These are phyloP conservation scores for Sporothrix sp. DNA, from an alignment of 2,329 filamentous ascomycete species.

Conservation along the genomic window DNA sequence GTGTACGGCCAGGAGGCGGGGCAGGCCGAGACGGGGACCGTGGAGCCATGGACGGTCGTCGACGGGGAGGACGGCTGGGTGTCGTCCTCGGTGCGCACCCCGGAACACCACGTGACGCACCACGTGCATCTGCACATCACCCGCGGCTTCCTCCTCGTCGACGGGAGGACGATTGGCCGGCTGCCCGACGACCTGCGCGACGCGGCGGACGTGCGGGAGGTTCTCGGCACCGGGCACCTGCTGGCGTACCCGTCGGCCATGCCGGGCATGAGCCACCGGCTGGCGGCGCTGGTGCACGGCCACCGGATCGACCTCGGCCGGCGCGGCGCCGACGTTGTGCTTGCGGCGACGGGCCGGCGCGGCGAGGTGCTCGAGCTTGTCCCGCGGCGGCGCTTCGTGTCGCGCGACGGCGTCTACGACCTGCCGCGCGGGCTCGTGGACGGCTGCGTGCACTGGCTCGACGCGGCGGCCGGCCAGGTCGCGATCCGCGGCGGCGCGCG, in stretches of 20 bases:
- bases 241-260: slow-evolving; percentile 42
- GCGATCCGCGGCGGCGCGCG: slow-evolving; percentile 35
- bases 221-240: slow-evolving; percentile 46
- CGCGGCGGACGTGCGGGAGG: slow-evolving; percentile 31
- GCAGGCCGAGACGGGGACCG: background rate
- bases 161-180: slow-evolving; percentile 29
- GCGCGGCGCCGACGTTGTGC: slow-evolving; percentile 24
- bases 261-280: slow-evolving; percentile 42
- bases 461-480: slow-evolving; percentile 31
- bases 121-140: slow-evolving; percentile 27
- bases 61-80: slow-evolving; percentile 8
- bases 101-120: slow-evolving; percentile 5
- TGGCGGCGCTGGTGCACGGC: slow-evolving; percentile 25
- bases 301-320: slow-evolving; percentile 47
- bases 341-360: no score
- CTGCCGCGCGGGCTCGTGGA: slow-evolving; percentile 42
- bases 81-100: background rate
- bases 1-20: no score
- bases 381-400: slow-evolving; percentile 10
- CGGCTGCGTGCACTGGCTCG: slow-evolving; percentile 51
- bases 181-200: slow-evolving; percentile 43
- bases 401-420: slow-evolving; percentile 32
- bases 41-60: background rate
- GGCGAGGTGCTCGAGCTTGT: slow-evolving; percentile 5
- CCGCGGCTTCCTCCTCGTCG: slow-evolving; percentile 29